Percentiles rank a stretch among this genome's conserved stretches.
These are phyloP conservation scores for Excoecaria cochinchinensis DNA, from an alignment of 345 rosid species.

Conservation along the genomic window DNA sequence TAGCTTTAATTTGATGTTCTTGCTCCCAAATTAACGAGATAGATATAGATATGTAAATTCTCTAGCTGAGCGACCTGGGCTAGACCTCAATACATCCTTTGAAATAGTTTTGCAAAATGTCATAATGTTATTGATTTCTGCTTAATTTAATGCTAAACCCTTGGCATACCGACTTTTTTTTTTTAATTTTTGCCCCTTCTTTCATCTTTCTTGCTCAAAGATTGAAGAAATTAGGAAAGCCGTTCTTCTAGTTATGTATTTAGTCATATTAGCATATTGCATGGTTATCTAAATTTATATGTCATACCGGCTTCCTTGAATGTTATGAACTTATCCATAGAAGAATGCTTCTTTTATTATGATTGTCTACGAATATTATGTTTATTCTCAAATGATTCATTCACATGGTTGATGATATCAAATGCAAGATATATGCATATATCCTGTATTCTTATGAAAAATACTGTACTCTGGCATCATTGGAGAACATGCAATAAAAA, in stretches of 20 bases:
- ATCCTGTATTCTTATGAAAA: not conserved
- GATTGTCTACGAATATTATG: not conserved
- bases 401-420: not conserved
- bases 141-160: not conserved
- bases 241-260: not conserved
- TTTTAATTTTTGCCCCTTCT: no score
- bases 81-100: not conserved
- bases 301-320: not conserved
- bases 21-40: no score
- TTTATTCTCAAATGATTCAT: not conserved
- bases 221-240: not conserved
- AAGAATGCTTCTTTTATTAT: not conserved
- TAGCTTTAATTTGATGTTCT: no score
- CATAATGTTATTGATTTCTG: conserved; percentile 1
- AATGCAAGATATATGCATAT: no score
- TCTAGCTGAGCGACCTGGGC: conserved; percentile 11
- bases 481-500: no score
- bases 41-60: conserved; percentile 26
- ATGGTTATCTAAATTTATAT: not conserved
- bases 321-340: not conserved
- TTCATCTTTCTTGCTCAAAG: not conserved
- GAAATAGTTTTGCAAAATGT: conserved; percentile 10
- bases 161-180: not conserved
- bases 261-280: not conserved
- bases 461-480: not conserved